These are phyloP conservation scores for Umbelopsis ramanniana DNA, from an alignment of 192 early-diverging fungal genomes.

Conservation along the genomic window DNA sequence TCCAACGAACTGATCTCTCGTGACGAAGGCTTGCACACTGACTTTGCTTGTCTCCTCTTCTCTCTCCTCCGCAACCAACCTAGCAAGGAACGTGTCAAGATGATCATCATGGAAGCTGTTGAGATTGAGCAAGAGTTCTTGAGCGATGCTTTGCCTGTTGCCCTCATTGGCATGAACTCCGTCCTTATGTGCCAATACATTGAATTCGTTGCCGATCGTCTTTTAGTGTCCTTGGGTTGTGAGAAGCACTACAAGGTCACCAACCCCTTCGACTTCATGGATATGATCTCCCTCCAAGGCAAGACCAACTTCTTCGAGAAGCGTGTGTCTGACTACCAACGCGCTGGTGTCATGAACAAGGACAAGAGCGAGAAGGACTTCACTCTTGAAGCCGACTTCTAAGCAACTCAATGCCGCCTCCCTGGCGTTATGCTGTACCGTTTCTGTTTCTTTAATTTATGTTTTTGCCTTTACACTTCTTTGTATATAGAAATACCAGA, in stretches of 20 bases:
- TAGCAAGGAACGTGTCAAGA: slow-evolving; percentile 58
- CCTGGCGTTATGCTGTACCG: too few relatives aligned
- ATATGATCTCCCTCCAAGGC: slow-evolving; percentile 96
- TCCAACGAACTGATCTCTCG: slow-evolving; percentile 97
- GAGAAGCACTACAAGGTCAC: slow-evolving; percentile 81
- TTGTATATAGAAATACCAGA: slow-evolving; percentile 12
- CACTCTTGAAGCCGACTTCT: slow-evolving; percentile 84
- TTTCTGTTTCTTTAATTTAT: too few relatives aligned
- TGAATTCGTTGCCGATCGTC: slow-evolving; percentile 97
- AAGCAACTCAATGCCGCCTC: slow-evolving; percentile 24
- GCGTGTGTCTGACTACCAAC: slow-evolving; percentile 95
- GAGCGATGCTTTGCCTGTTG: slow-evolving; percentile 89
- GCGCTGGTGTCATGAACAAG: slow-evolving; percentile 84
- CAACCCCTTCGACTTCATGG: slow-evolving; percentile 99
- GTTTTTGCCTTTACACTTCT: neutral
- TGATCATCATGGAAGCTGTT: slow-evolving; percentile 89
- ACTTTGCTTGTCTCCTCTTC: slow-evolving; percentile 97
- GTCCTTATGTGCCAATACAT: slow-evolving; percentile 96
- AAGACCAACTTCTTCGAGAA: slow-evolving; percentile 99
- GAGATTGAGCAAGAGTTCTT: slow-evolving; percentile 95
- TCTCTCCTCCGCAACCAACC: slow-evolving; percentile 80
- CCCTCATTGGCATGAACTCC: slow-evolving; percentile 97
- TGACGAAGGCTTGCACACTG: slow-evolving; percentile 96
- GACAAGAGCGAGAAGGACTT: slow-evolving; percentile 69
- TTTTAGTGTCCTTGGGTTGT: slow-evolving; percentile 88